Conservation (phyloP, 257 asterid genomes). For the Plantago elongata region DNA sequence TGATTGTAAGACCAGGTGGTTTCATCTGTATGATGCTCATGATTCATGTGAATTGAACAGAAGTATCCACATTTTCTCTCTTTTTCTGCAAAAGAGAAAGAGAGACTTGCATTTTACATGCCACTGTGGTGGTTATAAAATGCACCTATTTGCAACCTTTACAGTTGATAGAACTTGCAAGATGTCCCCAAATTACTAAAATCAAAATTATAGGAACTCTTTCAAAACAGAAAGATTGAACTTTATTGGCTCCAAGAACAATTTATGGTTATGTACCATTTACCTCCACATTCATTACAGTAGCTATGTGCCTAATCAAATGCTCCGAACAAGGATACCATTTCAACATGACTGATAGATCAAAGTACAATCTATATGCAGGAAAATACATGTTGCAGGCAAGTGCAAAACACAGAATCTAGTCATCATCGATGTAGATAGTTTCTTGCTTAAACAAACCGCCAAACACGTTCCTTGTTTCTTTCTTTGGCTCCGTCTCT, state of each 20-base stretch:
- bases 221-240: neutral
- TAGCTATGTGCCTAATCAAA: slow-evolving; percentile 16
- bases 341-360: slow-evolving; percentile 21
- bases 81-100: slow-evolving; percentile 7
- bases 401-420: slow-evolving; percentile 7
- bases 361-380: slow-evolving; percentile 22
- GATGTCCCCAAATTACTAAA: too few species aligned
- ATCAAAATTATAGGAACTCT: too few species aligned
- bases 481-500: slow-evolving; percentile 42
- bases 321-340: slow-evolving; percentile 5
- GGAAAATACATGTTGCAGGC: slow-evolving; percentile 3
- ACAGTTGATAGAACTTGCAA: neutral
- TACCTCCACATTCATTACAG: slow-evolving; percentile 19
- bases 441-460: slow-evolving; percentile 92
- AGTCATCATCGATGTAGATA: slow-evolving; percentile 84
- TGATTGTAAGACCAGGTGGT: slow-evolving; percentile 6
- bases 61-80: slow-evolving; percentile 1
- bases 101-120: slow-evolving; percentile 22
- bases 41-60: slow-evolving; percentile 16
- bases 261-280: slow-evolving; percentile 22
- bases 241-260: neutral
- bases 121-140: neutral
- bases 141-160: slow-evolving; percentile 5
- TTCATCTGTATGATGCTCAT: slow-evolving; percentile 8
- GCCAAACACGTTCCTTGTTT: slow-evolving; percentile 77